Evolutionary conservation across 1,284 basidiomycete genomes (phyloP).

Genomic region (Chalciporus sp.): DNA sequence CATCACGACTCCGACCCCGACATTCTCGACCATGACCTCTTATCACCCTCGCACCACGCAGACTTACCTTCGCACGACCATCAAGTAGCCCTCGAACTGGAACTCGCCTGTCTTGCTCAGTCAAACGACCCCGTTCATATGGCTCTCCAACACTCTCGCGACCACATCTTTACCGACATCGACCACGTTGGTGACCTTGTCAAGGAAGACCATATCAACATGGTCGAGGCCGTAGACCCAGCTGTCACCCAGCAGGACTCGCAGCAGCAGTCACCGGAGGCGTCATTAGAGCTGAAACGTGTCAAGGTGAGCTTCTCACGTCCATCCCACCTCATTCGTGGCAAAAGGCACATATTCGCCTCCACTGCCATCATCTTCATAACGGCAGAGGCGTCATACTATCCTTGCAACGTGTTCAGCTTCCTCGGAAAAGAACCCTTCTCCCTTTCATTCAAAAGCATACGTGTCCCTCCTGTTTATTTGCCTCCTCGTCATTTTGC

Average conservation of each 20-base stretch:
- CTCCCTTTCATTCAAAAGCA: constrained; percentile 20
- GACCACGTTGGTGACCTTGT: constrained; percentile 37
- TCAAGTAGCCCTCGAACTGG: constrained; percentile 31
- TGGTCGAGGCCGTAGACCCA: constrained; percentile 40
- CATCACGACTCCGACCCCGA: constrained; percentile 28
- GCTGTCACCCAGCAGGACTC: constrained; percentile 38
- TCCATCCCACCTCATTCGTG: constrained; percentile 24
- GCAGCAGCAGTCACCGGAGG: constrained; percentile 38
- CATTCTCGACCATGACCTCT: constrained; percentile 36
- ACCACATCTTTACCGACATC: constrained; percentile 38
- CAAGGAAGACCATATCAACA: constrained; percentile 37
- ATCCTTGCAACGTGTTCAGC: constrained; percentile 30
- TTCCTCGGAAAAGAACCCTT: constrained; percentile 4
- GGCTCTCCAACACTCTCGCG: constrained; percentile 34
- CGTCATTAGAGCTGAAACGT: constrained; percentile 42
- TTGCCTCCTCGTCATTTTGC: constrained; percentile 23
- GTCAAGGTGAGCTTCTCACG: constrained; percentile 41
- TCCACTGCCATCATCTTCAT: constrained; percentile 20
- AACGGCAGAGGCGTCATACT: constrained; percentile 22
- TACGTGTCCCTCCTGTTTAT: constrained; percentile 23
- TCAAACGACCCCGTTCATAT: constrained; percentile 33
- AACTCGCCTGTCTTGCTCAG: constrained; percentile 33
- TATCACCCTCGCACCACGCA: constrained; percentile 37
- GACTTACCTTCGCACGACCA: constrained; percentile 31
- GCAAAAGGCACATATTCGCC: constrained; percentile 15